Base-by-base conservation (phyloP, 129 eudicot species). In the Daucus carota region DNA sequence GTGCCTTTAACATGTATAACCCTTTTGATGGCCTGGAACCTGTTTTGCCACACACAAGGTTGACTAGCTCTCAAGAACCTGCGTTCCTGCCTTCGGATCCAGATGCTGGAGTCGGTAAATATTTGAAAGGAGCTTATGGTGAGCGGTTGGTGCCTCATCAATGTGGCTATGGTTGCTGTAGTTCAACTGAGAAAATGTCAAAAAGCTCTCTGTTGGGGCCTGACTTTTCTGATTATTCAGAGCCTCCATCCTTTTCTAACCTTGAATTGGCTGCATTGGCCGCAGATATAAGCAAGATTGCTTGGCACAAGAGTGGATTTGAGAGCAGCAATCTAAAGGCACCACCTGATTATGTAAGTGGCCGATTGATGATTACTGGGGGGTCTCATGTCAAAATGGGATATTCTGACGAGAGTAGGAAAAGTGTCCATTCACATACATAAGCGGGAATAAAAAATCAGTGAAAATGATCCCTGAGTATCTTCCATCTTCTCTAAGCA, bases 251-350 rank as follows among this genome's bases (percentile, higher is more conserved):
- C 43, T 84, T 87, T 60, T 76, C 87, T 15, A 77, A 83, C 67
- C 90, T 87, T 67, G 96, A 90, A 33, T 78, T 90, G 87, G 92
- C 88, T 54, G 84, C 90, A 44, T 79, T 90, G 76, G 92, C 92
- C 0, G 73, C 92, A 0, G 92, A 90, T 54, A 84, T 90, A 80
- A 85, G 92, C 79, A 90, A 87, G 74, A 79, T 84, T 20, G 96
- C 96, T 33, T 87, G 96, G 96, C 75, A 48, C n/a, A 84, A 78
- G 78, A 84, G 91, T 65, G 92, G 92, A 75, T 76, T 90, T 60
- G 92, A 88, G 62, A 86, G 78, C 54, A 72, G 80, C 73, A 81
- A 40, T 22, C 73, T 78, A 22, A 76, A 75, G 63, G 79, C 80
- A 6, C 33, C 78, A 15, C n/a, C 78, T 6, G 86, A 81, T n/a